These are phyloP conservation scores for Plantago coronopus DNA, from an alignment of 305 asterid species.

Conservation along the genomic window DNA sequence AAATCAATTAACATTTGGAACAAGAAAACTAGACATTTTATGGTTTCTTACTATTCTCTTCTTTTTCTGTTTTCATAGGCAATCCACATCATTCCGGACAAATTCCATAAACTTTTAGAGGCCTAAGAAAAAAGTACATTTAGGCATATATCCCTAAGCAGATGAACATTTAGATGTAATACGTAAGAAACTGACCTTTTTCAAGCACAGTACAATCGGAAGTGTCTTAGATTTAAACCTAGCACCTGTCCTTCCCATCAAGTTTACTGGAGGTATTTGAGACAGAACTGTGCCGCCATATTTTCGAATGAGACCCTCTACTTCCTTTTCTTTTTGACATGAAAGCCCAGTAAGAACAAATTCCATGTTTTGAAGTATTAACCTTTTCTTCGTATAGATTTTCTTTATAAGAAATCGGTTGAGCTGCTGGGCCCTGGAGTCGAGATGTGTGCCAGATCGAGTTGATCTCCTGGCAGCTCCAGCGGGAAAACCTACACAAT, in stretches of 20 bases:
- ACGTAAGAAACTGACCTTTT: constrained; percentile 50
- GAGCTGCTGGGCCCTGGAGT: constrained; percentile 37
- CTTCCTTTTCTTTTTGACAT: constrained; percentile 55
- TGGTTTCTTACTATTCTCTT: neutral
- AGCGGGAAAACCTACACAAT: constrained; percentile 43
- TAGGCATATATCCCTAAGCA: constrained; percentile 13
- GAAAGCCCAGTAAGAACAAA: constrained; percentile 79
- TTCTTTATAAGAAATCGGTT: constrained; percentile 29
- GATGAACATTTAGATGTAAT: constrained; percentile 13
- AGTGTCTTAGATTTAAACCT: constrained; percentile 38
- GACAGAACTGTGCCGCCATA: constrained; percentile 68
- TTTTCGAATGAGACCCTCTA: constrained; percentile 54
- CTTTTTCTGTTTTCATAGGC: neutral
- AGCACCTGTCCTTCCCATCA: constrained; percentile 46
- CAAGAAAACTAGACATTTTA: neutral
- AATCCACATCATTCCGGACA: constrained; percentile 16
- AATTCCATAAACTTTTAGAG: constrained; percentile 7
- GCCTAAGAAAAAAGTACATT: constrained; percentile 2
- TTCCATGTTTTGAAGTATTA: constrained; percentile 63
- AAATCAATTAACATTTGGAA: constrained; percentile 5
- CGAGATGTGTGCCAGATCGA: constrained; percentile 32
- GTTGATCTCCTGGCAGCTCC: constrained; percentile 39
- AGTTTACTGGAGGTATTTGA: constrained; percentile 51
- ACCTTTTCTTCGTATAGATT: constrained; percentile 38
- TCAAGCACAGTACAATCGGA: constrained; percentile 61